Evolutionary conservation across 495 filamentous ascomycete species (phyloP).

Genomic region (Penicillium coprophilum): DNA sequence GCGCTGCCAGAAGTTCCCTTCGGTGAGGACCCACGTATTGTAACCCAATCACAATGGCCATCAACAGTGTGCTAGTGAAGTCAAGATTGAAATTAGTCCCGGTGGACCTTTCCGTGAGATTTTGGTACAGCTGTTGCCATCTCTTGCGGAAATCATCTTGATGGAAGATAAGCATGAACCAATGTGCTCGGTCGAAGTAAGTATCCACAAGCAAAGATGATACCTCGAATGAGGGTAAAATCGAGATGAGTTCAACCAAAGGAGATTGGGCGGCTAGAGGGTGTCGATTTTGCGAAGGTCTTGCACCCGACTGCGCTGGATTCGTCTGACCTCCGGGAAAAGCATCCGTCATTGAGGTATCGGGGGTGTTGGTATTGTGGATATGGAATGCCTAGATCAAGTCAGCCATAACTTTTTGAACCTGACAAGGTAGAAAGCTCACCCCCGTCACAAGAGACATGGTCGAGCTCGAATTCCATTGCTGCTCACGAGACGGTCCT

Average conservation of each 20-base stretch:
- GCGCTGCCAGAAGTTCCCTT: constrained; percentile 5
- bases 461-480: constrained; percentile 25
- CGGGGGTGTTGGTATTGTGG: constrained; percentile 21
- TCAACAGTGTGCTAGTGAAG: constrained; percentile 30
- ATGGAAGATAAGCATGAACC: constrained; percentile 42
- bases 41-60: constrained; percentile 32
- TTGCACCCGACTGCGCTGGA: not conserved
- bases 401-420: not conserved
- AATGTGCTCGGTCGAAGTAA: constrained; percentile 40
- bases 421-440: not conserved
- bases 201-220: constrained; percentile 35
- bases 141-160: constrained; percentile 36
- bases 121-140: constrained; percentile 28
- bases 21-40: constrained; percentile 27
- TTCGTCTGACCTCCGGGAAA: constrained; percentile 23
- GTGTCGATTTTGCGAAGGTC: not conserved
- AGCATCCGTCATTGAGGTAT: constrained; percentile 19
- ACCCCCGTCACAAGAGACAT: constrained; percentile 32
- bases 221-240: constrained; percentile 23
- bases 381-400: constrained; percentile 25
- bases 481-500: not conserved
- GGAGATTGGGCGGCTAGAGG: constrained; percentile 2
- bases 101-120: not conserved
- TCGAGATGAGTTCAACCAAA: constrained; percentile 13
- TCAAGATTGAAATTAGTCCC: constrained; percentile 11